Percentiles rank a stretch among this genome's conserved stretches.
Evolutionary conservation across 2,329 filamentous ascomycete species (phyloP).

Genomic region (Aureobasidium sp.): DNA sequence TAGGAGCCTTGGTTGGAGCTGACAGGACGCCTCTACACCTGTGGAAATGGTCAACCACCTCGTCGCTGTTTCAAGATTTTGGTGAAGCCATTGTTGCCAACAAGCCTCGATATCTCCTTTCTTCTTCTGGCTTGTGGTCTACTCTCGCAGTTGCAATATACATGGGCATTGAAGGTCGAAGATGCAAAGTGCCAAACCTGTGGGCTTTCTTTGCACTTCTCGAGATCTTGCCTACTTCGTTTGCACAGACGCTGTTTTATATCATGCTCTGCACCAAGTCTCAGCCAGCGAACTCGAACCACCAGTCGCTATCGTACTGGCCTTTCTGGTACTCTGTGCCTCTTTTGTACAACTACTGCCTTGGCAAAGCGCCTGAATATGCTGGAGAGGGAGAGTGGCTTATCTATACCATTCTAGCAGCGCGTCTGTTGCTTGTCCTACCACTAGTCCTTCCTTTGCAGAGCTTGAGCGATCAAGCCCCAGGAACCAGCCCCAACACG

Average conservation of each 20-base stretch:
- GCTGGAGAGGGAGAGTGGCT: conserved; percentile 6
- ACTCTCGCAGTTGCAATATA: conserved; percentile 21
- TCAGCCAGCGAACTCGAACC: not conserved
- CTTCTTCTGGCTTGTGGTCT: conserved; percentile 18
- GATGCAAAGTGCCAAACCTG: conserved; percentile 20
- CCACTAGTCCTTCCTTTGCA: conserved; percentile 16
- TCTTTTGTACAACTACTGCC: conserved; percentile 14
- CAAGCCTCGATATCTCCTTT: conserved; percentile 19
- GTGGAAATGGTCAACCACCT: conserved; percentile 25
- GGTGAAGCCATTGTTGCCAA: conserved; percentile 22
- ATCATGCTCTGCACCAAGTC: conserved; percentile 19
- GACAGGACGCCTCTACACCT: conserved; percentile 12
- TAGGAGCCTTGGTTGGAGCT: conserved; percentile 7
- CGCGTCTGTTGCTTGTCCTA: conserved; percentile 18
- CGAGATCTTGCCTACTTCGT: conserved; percentile 28
- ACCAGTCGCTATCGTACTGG: not conserved
- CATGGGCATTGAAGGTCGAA: conserved; percentile 23
- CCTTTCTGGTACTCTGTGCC: conserved; percentile 8
- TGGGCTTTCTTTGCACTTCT: conserved; percentile 26
- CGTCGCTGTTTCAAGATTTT: conserved; percentile 26
- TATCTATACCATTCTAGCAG: conserved; percentile 19
- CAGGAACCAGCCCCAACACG: not conserved
- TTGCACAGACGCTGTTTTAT: conserved; percentile 26
- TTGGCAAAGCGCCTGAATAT: conserved; percentile 13
- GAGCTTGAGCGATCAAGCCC: not conserved